Evolutionary conservation across 1,284 basidiomycete species (phyloP).

Genomic region (Meira miltonrushii): DNA sequence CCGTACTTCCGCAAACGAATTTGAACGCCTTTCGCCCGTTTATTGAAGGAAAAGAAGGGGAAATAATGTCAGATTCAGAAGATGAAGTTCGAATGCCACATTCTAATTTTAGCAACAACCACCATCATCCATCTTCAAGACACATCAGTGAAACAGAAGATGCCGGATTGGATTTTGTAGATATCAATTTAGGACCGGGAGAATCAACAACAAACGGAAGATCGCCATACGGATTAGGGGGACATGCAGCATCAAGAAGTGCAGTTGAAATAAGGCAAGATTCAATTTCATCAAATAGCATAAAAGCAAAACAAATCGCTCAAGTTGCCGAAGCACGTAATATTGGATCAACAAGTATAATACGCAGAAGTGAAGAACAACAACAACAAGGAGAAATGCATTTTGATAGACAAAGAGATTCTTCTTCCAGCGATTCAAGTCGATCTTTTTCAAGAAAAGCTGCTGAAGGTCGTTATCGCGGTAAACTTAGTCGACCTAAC

Average conservation of each 20-base stretch:
- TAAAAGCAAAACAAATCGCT: neutral
- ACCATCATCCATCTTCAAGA: no score
- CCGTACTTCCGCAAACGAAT: no score
- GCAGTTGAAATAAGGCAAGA: constrained; percentile 16
- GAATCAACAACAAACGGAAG: neutral
- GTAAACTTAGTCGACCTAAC: constrained; percentile 8
- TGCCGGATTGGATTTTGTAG: constrained; percentile 16
- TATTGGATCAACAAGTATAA: no score
- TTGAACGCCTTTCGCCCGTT: no score
- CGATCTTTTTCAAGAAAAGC: neutral
- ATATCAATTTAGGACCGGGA: constrained; percentile 6
- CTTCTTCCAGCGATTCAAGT: neutral
- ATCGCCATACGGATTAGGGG: constrained; percentile 12
- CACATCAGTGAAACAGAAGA: constrained; percentile 7
- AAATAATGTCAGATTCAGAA: no score
- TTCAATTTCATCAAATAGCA: constrained; percentile 9
- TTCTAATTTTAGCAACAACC: no score
- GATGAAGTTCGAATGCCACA: no score
- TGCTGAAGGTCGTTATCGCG: constrained; percentile 11
- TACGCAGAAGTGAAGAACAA: neutral
- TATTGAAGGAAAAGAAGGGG: no score
- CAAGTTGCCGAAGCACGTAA: neutral
- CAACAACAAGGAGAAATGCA: neutral
- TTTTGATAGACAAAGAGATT: neutral
- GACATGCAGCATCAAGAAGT: neutral